Evolutionary conservation across 441 rosid genomes (phyloP).

Genomic region (Corymbia citriodora): DNA sequence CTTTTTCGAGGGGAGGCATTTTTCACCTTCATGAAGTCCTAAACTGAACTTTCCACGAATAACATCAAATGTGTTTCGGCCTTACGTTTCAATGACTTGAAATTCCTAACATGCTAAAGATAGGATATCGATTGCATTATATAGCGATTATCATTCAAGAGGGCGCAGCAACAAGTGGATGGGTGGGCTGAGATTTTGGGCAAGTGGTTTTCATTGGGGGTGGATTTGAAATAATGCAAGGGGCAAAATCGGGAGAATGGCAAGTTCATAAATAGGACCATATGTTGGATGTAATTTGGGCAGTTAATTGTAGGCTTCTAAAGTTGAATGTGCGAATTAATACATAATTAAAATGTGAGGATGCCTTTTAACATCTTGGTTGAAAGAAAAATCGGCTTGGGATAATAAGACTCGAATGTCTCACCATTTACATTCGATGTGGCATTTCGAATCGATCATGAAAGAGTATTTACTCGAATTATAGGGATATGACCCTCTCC

Average conservation of each 20-base stretch:
- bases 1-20: background rate
- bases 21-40: background rate
- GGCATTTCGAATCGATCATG: background rate
- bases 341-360: background rate
- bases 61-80: background rate
- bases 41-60: background rate
- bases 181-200: background rate
- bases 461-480: background rate
- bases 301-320: background rate
- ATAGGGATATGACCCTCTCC: background rate
- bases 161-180: background rate
- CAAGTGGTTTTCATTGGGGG: background rate
- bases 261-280: background rate
- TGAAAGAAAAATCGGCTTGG: background rate
- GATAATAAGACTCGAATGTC: background rate
- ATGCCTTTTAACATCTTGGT: background rate
- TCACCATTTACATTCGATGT: rapidly evolving
- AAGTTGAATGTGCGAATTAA: background rate
- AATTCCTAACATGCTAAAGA: background rate
- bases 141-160: no score
- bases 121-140: background rate
- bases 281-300: background rate
- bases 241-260: background rate
- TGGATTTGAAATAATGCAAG: background rate
- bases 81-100: background rate